Evolutionary conservation across 306 rosid species (phyloP).

Genomic region (Dryas drummondii): DNA sequence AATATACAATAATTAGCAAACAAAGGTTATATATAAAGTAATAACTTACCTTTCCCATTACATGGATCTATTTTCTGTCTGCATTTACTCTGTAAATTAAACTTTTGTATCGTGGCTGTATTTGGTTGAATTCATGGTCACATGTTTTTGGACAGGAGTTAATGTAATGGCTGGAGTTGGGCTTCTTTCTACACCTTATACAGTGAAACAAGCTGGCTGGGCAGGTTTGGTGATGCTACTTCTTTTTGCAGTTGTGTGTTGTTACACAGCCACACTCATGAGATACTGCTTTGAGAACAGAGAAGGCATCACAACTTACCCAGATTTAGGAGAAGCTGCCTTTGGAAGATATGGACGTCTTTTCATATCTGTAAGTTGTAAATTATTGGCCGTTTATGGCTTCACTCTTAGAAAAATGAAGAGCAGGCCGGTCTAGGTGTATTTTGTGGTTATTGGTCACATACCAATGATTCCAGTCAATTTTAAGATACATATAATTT

Average conservation of each 20-base stretch:
- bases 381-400: background rate
- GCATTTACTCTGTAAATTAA: background rate
- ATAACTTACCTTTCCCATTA: background rate
- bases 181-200: slow-evolving; percentile 69
- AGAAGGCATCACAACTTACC: slow-evolving; percentile 60
- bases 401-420: background rate
- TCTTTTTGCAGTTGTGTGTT: slow-evolving; percentile 67
- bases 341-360: slow-evolving; percentile 75
- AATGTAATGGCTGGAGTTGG: slow-evolving; percentile 88
- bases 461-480: background rate
- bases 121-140: slow-evolving; percentile 13
- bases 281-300: slow-evolving; percentile 67
- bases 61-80: background rate
- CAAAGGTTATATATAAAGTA: background rate
- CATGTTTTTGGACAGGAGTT: slow-evolving; percentile 47
- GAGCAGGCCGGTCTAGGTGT: background rate
- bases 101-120: background rate
- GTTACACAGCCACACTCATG: slow-evolving; percentile 81
- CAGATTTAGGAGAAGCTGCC: slow-evolving; percentile 90
- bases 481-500: background rate
- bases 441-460: background rate
- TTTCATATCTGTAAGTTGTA: slow-evolving; percentile 60
- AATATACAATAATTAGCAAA: background rate
- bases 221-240: slow-evolving; percentile 58
- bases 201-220: slow-evolving; percentile 81